Evolutionary conservation across 352 stramenopile genomes (phyloP).

Genomic region (Thalassiosira ordinaria): DNA sequence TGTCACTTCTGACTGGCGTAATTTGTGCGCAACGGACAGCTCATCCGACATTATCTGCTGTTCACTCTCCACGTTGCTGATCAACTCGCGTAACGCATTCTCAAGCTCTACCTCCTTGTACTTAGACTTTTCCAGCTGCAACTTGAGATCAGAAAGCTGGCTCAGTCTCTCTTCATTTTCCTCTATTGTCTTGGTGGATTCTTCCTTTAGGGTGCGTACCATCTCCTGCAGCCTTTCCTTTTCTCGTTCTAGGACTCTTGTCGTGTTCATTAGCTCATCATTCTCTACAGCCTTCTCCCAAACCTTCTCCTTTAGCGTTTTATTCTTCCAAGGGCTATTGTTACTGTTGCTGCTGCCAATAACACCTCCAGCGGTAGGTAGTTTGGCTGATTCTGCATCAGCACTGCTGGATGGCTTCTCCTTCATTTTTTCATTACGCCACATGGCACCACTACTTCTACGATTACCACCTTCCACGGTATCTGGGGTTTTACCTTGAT

Average conservation of each 20-base stretch:
- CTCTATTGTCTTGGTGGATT: conserved; percentile 11
- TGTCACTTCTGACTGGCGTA: conserved; percentile 16
- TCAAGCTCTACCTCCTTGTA: conserved; percentile 21
- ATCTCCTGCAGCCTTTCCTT: conserved; percentile 4
- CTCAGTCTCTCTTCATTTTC: conserved; percentile 4
- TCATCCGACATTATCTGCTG: conserved; percentile 11
- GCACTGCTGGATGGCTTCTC: no score
- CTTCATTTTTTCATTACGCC: no score
- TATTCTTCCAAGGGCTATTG: background rate
- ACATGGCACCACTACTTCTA: no score
- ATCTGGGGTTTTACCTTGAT: background rate
- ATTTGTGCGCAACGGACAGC: conserved; percentile 5
- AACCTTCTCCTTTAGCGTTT: background rate
- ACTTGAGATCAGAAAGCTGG: conserved; percentile 16
- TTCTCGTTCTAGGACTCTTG: background rate
- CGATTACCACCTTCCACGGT: no score
- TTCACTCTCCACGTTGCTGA: conserved; percentile 34
- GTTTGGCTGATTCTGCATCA: no score
- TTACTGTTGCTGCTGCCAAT: background rate
- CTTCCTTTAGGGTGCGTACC: background rate
- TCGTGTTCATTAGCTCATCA: no score
- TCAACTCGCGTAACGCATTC: conserved; percentile 16
- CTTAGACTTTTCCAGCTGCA: conserved; percentile 16
- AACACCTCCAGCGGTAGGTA: background rate
- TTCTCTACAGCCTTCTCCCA: background rate